Percentiles rank a stretch among this genome's conserved stretches.
Conservation (phyloP, 2,329 filamentous ascomycete species). For the Fusarium nelsonii region DNA sequence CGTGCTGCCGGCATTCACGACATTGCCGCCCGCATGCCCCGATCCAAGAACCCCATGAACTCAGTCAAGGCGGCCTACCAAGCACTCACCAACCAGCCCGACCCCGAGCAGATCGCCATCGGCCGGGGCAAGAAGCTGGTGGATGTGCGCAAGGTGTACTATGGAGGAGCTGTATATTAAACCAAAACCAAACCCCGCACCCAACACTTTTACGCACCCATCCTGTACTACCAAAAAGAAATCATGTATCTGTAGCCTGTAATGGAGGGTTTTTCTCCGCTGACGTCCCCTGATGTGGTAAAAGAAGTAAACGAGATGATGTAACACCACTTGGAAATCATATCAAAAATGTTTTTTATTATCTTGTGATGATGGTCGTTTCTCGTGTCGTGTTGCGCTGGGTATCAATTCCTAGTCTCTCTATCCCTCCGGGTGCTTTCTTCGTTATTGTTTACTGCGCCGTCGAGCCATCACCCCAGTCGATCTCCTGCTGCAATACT, state of each 20-base stretch:
- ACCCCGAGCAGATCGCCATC: conserved; percentile 90
- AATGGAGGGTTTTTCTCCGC: conserved; percentile 35
- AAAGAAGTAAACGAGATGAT: conserved; percentile 23
- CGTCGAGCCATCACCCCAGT: conserved; percentile 70
- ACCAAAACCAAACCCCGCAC: conserved; percentile 45
- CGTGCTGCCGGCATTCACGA: conserved; percentile 88
- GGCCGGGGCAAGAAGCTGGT: conserved; percentile 95
- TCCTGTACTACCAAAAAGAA: conserved; percentile 43
- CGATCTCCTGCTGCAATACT: conserved; percentile 96
- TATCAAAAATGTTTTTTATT: conserved; percentile 20
- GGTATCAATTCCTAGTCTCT: conserved; percentile 37
- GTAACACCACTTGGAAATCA: conserved; percentile 29
- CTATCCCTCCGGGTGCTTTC: neutral
- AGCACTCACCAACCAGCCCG: conserved; percentile 83
- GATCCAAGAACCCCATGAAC: conserved; percentile 97
- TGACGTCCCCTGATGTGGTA: conserved; percentile 22
- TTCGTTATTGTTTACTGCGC: conserved; percentile 44
- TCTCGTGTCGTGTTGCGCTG: conserved; percentile 28
- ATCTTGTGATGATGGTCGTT: conserved; percentile 30
- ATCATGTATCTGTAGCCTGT: conserved; percentile 45
- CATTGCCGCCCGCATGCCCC: conserved; percentile 83
- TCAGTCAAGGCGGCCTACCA: conserved; percentile 91
- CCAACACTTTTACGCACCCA: conserved; percentile 12
- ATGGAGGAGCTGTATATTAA: conserved; percentile 80
- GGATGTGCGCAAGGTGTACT: conserved; percentile 97